Evolutionary conservation across 139 green algal species (phyloP).

Genomic region (Chlamydomonas eustigma): DNA sequence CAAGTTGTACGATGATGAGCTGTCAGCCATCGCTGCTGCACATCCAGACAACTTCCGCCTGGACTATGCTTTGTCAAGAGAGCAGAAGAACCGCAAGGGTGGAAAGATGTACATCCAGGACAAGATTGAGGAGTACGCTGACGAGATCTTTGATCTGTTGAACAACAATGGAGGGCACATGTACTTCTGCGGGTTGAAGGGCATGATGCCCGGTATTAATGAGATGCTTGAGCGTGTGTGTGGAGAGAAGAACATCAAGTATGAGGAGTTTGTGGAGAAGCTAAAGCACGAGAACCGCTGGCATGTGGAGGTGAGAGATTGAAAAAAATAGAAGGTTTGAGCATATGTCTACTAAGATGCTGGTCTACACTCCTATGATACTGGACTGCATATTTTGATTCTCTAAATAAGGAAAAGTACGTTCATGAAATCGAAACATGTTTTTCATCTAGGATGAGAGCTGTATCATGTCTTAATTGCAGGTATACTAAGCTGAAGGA

Average conservation of each 20-base stretch:
- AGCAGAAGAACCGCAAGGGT: constrained; percentile 83
- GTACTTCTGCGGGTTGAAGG: constrained; percentile 99
- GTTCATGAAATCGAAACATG: constrained; percentile 6
- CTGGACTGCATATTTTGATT: no score
- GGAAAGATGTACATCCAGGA: constrained; percentile 98
- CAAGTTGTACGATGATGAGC: constrained; percentile 97
- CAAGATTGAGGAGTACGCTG: constrained; percentile 96
- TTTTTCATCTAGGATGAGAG: background rate
- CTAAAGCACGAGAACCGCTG: constrained; percentile 88
- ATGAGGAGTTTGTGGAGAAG: constrained; percentile 78
- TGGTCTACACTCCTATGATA: no score
- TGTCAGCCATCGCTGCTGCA: constrained; percentile 47
- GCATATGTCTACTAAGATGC: no score
- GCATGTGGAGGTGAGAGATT: constrained; percentile 84
- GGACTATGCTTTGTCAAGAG: constrained; percentile 95
- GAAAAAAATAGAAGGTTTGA: background rate
- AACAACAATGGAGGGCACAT: constrained; percentile 93
- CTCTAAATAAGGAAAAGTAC: no score
- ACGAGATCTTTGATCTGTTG: constrained; percentile 97
- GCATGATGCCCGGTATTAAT: constrained; percentile 97
- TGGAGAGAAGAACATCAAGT: constrained; percentile 81
- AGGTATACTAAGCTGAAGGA: constrained; percentile 18
- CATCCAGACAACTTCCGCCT: constrained; percentile 92
- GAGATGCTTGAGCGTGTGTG: constrained; percentile 94
- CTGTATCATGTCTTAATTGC: background rate